phyloP scores from a whole-genome alignment of 2,329 filamentous ascomycete species.

The Cercospora zeina region DNA sequence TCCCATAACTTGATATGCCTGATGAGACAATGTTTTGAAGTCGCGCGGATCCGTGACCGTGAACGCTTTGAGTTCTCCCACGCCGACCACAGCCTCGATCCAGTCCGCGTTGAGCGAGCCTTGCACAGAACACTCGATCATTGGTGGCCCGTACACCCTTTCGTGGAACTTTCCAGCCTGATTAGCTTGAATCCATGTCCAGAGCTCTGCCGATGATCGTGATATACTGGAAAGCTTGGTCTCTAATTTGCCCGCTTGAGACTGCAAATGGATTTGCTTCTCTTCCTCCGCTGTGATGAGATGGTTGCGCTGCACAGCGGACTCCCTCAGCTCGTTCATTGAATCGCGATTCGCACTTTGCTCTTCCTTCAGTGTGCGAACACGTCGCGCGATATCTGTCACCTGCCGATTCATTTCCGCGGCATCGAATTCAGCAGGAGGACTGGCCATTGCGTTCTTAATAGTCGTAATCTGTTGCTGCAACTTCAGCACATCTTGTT shows the following conservation, averaged over 20 bases:
- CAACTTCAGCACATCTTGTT: constrained; percentile 34
- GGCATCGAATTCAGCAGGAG: constrained; percentile 68
- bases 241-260: constrained; percentile 72
- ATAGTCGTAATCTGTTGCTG: constrained; percentile 60
- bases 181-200: constrained; percentile 71
- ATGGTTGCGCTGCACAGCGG: constrained; percentile 41
- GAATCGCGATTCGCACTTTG: constrained; percentile 48
- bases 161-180: constrained; percentile 70
- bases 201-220: constrained; percentile 66
- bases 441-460: constrained; percentile 62
- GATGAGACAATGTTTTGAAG: constrained; percentile 68
- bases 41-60: constrained; percentile 76
- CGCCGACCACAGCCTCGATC: constrained; percentile 59
- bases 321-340: constrained; percentile 34
- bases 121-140: constrained; percentile 77
- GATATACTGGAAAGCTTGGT: constrained; percentile 63
- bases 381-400: constrained; percentile 55
- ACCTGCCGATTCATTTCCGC: constrained; percentile 71
- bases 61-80: constrained; percentile 60
- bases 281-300: constrained; percentile 47
- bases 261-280: constrained; percentile 64
- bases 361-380: constrained; percentile 50
- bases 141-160: constrained; percentile 76
- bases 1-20: constrained; percentile 63
- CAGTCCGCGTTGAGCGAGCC: constrained; percentile 65